phyloP scores from a whole-genome alignment of 139 green algal species.

The Tetratostichococcus sp. region DNA sequence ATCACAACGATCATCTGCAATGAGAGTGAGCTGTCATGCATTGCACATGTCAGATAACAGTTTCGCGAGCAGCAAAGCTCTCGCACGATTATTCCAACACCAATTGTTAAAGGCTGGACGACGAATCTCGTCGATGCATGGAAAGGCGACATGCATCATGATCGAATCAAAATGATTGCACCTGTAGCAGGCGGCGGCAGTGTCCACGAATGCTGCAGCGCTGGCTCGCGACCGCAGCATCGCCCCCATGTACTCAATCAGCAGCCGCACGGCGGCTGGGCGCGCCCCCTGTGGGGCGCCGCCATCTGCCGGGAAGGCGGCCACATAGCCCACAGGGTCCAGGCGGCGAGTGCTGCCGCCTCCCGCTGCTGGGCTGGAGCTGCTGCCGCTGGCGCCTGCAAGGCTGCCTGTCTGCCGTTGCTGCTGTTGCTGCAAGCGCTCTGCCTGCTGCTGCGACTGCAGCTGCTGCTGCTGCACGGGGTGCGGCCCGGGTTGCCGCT shows the following conservation, averaged over 20 bases:
- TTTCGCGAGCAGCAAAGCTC: too few species aligned
- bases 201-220: conserved; percentile 43
- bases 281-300: conserved; percentile 5
- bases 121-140: too few species aligned
- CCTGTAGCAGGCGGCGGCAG: conserved; percentile 23
- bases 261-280: conserved; percentile 41
- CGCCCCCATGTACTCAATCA: conserved; percentile 63
- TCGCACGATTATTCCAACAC: too few species aligned
- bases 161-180: too few species aligned
- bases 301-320: background rate
- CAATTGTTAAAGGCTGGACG: too few species aligned
- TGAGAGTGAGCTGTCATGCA: too few species aligned
- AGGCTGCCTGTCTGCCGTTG: background rate
- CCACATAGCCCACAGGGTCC: background rate
- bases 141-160: too few species aligned
- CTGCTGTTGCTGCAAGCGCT: background rate
- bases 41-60: too few species aligned
- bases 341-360: background rate
- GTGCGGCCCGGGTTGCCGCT: background rate
- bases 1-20: background rate
- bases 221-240: conserved; percentile 34
- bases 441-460: background rate
- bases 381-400: too few species aligned
- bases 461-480: background rate
- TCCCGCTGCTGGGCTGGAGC: background rate